Conservation (phyloP, 2,329 filamentous ascomycete genomes). For the Aspergillus candidus region DNA sequence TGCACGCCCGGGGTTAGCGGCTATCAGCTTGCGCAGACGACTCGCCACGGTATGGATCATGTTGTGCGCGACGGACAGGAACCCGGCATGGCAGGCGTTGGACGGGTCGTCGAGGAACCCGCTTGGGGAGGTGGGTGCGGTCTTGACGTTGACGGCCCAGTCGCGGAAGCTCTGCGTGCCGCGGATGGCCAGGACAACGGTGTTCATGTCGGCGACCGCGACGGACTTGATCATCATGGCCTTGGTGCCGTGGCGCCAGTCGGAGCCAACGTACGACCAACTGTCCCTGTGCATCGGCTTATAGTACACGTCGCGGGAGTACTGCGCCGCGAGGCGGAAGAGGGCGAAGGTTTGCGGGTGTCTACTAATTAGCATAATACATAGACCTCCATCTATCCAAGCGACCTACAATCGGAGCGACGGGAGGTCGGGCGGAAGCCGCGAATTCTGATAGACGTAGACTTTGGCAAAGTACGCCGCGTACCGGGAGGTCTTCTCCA, state of each 20-base stretch:
- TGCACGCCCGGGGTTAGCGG: slow-evolving; percentile 63
- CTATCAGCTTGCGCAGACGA: slow-evolving; percentile 61
- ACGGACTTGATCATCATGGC: slow-evolving; percentile 80
- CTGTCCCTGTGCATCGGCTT: too few relatives aligned
- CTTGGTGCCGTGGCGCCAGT: slow-evolving; percentile 70
- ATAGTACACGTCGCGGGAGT: slow-evolving; percentile 66
- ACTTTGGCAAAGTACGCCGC: slow-evolving; percentile 67
- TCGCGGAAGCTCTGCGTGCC: slow-evolving; percentile 76
- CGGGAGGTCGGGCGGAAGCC: slow-evolving; percentile 60
- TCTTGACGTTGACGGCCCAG: slow-evolving; percentile 77
- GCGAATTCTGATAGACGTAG: slow-evolving; percentile 71
- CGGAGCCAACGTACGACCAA: slow-evolving; percentile 57
- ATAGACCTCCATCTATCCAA: too few relatives aligned
- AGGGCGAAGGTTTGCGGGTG: slow-evolving; percentile 72
- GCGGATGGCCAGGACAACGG: slow-evolving; percentile 76
- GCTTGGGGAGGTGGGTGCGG: slow-evolving; percentile 57
- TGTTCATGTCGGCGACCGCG: slow-evolving; percentile 68
- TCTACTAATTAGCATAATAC: not conserved
- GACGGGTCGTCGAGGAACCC: slow-evolving; percentile 71
- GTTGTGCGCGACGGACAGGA: slow-evolving; percentile 65
- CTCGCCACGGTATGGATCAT: slow-evolving; percentile 70
- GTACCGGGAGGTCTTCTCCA: not conserved
- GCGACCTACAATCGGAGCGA: slow-evolving; percentile 58
- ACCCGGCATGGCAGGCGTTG: slow-evolving; percentile 76
- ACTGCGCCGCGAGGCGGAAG: slow-evolving; percentile 70